Conservation (phyloP, 2,329 filamentous ascomycete species). For the Colletotrichum endophyticum region DNA sequence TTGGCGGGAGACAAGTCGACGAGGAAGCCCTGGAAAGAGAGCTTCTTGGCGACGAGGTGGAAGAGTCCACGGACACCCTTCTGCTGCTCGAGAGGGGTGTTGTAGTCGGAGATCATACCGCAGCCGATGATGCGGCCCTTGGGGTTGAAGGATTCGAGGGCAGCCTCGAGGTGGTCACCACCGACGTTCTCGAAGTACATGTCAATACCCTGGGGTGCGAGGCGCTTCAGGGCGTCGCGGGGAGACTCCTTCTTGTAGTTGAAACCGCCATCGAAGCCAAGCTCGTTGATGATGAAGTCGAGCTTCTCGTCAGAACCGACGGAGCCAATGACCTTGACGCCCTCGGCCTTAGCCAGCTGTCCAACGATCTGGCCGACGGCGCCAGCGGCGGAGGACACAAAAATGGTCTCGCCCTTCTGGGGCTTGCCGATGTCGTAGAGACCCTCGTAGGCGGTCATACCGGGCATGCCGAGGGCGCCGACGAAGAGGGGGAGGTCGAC, state of each 20-base stretch:
- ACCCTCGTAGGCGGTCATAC: constrained; percentile 73
- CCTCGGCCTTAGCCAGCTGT: constrained; percentile 82
- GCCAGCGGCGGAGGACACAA: constrained; percentile 79
- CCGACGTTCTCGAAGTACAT: constrained; percentile 64
- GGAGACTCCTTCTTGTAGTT: constrained; percentile 89
- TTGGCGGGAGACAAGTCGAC: constrained; percentile 75
- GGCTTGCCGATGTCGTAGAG: constrained; percentile 69
- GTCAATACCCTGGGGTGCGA: constrained; percentile 80
- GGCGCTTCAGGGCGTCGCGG: constrained; percentile 67
- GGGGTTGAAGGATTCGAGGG: constrained; percentile 54
- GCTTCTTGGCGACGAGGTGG: constrained; percentile 68
- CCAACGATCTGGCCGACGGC: constrained; percentile 85
- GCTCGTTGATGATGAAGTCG: constrained; percentile 61
- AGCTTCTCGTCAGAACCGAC: constrained; percentile 83
- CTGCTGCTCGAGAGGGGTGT: constrained; percentile 54
- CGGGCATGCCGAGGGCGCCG: constrained; percentile 68
- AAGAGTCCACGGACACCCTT: constrained; percentile 73
- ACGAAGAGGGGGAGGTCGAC: constrained; percentile 73
- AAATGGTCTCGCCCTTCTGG: constrained; percentile 75
- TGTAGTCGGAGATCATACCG: constrained; percentile 81
- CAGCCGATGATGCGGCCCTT: constrained; percentile 70
- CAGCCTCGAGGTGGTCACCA: constrained; percentile 55
- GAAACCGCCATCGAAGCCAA: constrained; percentile 68
- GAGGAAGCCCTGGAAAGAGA: constrained; percentile 79
- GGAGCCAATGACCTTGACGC: constrained; percentile 78